Evolutionary conservation across 2,329 filamentous ascomycete genomes (phyloP).

Genomic region (Epichloe glyceriae): DNA sequence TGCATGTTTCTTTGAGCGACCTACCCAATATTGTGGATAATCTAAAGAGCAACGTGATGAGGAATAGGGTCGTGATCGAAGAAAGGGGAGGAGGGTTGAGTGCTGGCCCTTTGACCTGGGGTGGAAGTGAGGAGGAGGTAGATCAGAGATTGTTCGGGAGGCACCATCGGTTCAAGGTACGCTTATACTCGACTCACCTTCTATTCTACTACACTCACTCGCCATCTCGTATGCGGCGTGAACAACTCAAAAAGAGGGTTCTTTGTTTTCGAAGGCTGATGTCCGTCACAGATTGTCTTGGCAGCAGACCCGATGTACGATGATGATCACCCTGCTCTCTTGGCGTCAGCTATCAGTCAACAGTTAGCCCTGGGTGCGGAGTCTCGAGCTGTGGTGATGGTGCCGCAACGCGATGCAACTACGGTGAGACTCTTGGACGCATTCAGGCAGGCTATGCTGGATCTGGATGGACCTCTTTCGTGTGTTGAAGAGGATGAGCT

Average conservation of each 20-base stretch:
- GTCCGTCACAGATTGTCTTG: constrained; percentile 49
- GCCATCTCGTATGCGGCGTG: no score
- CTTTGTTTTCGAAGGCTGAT: not conserved
- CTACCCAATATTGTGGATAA: constrained; percentile 75
- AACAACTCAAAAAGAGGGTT: no score
- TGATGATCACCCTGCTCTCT: constrained; percentile 61
- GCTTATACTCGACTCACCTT: not conserved
- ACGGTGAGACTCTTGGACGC: constrained; percentile 46
- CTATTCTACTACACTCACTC: no score
- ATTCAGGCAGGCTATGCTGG: constrained; percentile 49
- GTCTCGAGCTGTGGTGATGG: constrained; percentile 63
- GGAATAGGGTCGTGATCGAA: constrained; percentile 46
- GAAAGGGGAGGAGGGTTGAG: constrained; percentile 42
- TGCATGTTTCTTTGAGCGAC: constrained; percentile 64
- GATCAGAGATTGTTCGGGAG: constrained; percentile 32
- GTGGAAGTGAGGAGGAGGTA: constrained; percentile 31
- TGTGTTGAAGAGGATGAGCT: constrained; percentile 49
- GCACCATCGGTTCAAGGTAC: constrained; percentile 39
- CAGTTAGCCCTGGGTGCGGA: constrained; percentile 47
- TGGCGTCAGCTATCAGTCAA: constrained; percentile 55
- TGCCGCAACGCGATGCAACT: constrained; percentile 63
- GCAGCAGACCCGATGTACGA: constrained; percentile 84
- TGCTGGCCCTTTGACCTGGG: constrained; percentile 65
- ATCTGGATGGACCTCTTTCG: constrained; percentile 32
- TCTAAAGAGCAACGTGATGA: constrained; percentile 56